phyloP scores from a whole-genome alignment of 1,139 yeast genomes.

The Taiozyma sp. region DNA sequence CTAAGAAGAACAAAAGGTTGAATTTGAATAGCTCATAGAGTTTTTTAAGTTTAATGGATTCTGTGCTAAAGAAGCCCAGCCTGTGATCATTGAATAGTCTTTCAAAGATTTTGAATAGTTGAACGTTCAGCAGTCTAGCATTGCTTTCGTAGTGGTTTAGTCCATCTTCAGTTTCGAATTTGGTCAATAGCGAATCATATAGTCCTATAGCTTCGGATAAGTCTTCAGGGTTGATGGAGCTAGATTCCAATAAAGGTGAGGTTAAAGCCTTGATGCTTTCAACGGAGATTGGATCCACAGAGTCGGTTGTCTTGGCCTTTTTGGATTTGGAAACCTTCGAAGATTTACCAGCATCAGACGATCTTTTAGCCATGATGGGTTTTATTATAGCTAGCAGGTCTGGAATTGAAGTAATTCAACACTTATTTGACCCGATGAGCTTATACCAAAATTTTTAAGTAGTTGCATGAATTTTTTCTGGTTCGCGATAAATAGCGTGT shows the following conservation, averaged over 20 bases:
- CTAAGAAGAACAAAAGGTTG: conserved; percentile 38
- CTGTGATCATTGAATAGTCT: conserved; percentile 46
- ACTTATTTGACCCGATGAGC: neutral
- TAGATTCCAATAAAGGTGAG: conserved; percentile 7
- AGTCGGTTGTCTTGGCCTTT: conserved; percentile 3
- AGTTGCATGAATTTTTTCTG: neutral
- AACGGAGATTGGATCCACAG: conserved; percentile 8
- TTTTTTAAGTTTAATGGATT: conserved; percentile 59
- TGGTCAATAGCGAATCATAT: conserved; percentile 17
- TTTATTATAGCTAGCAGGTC: neutral
- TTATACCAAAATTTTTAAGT: neutral
- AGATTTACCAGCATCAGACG: neutral
- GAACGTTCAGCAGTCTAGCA: conserved; percentile 48
- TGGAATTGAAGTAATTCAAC: neutral
- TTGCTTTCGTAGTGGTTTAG: conserved; percentile 13
- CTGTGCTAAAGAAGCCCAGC: conserved; percentile 37
- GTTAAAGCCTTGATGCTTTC: conserved; percentile 11
- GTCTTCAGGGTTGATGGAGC: conserved; percentile 4
- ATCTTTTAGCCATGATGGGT: conserved; percentile 16
- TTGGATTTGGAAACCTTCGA: conserved; percentile 4
- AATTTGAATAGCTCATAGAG: conserved; percentile 55
- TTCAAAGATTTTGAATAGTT: conserved; percentile 54
- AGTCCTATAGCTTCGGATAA: conserved; percentile 10
- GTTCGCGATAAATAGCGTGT: neutral
- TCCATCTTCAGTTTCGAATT: conserved; percentile 16